phyloP scores from a whole-genome alignment of 495 filamentous ascomycete species.

The Letharia lupina region DNA sequence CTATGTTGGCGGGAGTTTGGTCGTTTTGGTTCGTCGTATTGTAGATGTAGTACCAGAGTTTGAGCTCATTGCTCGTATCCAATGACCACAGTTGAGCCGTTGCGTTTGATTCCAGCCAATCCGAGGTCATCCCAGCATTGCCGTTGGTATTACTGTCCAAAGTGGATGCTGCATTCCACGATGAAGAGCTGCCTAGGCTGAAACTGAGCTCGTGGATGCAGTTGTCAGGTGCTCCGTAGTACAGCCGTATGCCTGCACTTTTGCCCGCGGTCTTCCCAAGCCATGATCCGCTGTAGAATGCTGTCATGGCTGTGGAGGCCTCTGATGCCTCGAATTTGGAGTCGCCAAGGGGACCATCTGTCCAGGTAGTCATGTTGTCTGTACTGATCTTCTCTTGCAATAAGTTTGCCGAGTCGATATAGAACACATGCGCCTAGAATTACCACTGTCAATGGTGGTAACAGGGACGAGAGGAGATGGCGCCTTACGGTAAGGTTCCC shows the following conservation, averaged over 20 bases:
- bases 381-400: slow-evolving; percentile 14
- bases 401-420: background rate
- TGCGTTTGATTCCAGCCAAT: background rate
- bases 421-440: slow-evolving; percentile 8
- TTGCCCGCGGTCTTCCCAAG: background rate
- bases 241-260: slow-evolving; percentile 6
- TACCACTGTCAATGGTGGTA: background rate
- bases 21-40: background rate
- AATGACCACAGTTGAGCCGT: slow-evolving; percentile 4
- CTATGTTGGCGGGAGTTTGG: background rate
- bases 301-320: slow-evolving; percentile 2
- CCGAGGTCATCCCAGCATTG: slow-evolving; percentile 8
- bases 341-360: background rate
- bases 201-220: slow-evolving; percentile 8
- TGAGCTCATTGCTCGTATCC: background rate
- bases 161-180: background rate
- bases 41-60: background rate
- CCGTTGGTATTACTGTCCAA: slow-evolving; percentile 7
- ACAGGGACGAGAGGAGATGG: background rate
- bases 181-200: background rate
- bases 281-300: background rate
- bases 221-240: slow-evolving; percentile 11
- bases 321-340: background rate
- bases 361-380: slow-evolving; percentile 8
- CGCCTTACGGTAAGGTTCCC: background rate